Evolutionary conservation across 1,284 basidiomycete species (phyloP).

Genomic region (Fomitiporia mediterranea): DNA sequence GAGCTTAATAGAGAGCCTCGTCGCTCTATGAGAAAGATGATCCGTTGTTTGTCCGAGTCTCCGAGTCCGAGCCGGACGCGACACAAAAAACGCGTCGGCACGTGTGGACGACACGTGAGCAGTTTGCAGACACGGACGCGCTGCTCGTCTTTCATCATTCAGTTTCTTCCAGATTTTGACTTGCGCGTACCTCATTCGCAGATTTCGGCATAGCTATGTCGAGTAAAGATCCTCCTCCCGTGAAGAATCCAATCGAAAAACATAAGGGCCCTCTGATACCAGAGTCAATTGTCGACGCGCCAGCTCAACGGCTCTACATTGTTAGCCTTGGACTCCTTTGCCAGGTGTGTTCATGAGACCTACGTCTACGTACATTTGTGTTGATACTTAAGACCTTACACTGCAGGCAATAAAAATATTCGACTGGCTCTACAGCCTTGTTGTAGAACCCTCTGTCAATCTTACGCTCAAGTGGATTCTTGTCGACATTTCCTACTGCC

Average conservation of each 20-base stretch:
- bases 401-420: conserved; percentile 60
- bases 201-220: not conserved
- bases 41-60: too few species aligned
- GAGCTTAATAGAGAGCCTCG: not conserved
- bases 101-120: not conserved
- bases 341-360: conserved; percentile 34
- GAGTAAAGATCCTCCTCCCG: not conserved
- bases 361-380: conserved; percentile 2
- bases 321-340: conserved; percentile 40
- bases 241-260: not conserved
- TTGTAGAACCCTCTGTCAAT: conserved; percentile 37
- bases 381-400: not conserved
- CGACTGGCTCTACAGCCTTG: conserved; percentile 52
- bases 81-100: not conserved
- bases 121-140: not conserved
- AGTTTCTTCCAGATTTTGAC: not conserved
- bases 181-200: not conserved
- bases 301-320: conserved; percentile 33
- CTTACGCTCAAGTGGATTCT: conserved; percentile 64
- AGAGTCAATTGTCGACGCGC: conserved; percentile 15
- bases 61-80: not conserved
- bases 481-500: conserved; percentile 60
- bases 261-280: conserved; percentile 14
- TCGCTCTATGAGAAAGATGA: not conserved
- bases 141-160: too few species aligned